Percentiles rank a stretch among this genome's conserved stretches.
Conservation (phyloP, 176 grass and related monocot genomes). For the Zea luxurians region DNA sequence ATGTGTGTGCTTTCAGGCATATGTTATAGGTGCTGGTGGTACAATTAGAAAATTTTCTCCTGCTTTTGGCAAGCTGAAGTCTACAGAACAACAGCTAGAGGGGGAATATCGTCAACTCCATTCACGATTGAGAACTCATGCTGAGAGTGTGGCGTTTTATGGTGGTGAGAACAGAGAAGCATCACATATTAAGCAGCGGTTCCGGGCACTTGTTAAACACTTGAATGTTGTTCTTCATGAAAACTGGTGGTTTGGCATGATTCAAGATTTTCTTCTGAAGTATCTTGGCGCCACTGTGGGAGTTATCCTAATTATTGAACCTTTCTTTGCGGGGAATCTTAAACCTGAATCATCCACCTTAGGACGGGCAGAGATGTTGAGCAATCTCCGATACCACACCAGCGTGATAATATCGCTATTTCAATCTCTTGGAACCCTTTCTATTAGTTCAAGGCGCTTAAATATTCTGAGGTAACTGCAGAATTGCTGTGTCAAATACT, state of each 20-base stretch:
- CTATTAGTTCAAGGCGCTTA: constrained; percentile 77
- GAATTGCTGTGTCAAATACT: constrained; percentile 19
- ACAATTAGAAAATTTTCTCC: constrained; percentile 88
- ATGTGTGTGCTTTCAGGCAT: constrained; percentile 70
- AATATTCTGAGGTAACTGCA: constrained; percentile 85
- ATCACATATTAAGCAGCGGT: constrained; percentile 78
- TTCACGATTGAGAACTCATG: constrained; percentile 90
- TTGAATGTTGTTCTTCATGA: constrained; percentile 89
- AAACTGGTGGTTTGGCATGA: constrained; percentile 99
- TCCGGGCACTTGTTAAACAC: constrained; percentile 69
- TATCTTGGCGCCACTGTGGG: constrained; percentile 95
- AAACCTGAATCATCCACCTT: constrained; percentile 79
- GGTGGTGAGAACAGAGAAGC: constrained; percentile 87
- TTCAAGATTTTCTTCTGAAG: constrained; percentile 99
- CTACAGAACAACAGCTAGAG: constrained; percentile 93
- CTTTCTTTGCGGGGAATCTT: constrained; percentile 91
- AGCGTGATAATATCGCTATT: constrained; percentile 99
- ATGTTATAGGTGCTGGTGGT: constrained; percentile 85
- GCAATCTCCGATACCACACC: constrained; percentile 95
- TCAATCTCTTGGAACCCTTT: constrained; percentile 91
- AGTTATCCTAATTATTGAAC: constrained; percentile 93
- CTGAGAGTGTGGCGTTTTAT: constrained; percentile 96
- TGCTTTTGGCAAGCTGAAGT: constrained; percentile 89
- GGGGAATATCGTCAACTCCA: constrained; percentile 95
- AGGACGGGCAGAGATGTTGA: constrained; percentile 98